Conservation (phyloP, 202 grass and related monocot genomes). For the Dendrocalamus latiflorus region DNA sequence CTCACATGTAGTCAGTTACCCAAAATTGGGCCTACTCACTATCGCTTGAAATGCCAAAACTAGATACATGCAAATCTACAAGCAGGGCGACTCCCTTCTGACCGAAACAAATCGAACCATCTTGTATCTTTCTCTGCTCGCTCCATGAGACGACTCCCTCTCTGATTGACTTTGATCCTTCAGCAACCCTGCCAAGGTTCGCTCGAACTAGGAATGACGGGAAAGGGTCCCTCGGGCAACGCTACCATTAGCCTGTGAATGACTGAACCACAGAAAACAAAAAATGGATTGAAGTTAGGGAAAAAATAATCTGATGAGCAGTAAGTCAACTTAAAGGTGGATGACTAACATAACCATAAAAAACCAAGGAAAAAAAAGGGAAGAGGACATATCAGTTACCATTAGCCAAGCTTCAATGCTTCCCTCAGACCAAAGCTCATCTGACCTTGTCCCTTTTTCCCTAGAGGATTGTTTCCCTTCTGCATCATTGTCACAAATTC, state of each 20-base stretch:
- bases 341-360: background rate
- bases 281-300: background rate
- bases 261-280: background rate
- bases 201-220: background rate
- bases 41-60: background rate
- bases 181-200: background rate
- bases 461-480: conserved; percentile 59
- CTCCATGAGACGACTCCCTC: background rate
- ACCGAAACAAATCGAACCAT: background rate
- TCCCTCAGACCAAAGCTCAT: conserved; percentile 87
- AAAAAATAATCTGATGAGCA: background rate
- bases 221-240: background rate
- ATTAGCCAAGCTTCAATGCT: conserved; percentile 58
- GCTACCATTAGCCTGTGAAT: conserved; percentile 1
- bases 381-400: conserved; percentile 39
- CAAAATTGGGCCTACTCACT: background rate
- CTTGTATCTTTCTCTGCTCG: background rate
- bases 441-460: conserved; percentile 57
- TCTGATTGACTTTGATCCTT: background rate
- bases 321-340: background rate
- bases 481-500: conserved; percentile 95
- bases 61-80: conserved; percentile 13
- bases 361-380: background rate
- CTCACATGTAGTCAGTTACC: background rate
- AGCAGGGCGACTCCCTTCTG: background rate